Evolutionary conservation across 176 grass and related monocot species (phyloP), one percentile per base, ranked within the genome.

Genomic region (Cocos nucifera): DNA sequence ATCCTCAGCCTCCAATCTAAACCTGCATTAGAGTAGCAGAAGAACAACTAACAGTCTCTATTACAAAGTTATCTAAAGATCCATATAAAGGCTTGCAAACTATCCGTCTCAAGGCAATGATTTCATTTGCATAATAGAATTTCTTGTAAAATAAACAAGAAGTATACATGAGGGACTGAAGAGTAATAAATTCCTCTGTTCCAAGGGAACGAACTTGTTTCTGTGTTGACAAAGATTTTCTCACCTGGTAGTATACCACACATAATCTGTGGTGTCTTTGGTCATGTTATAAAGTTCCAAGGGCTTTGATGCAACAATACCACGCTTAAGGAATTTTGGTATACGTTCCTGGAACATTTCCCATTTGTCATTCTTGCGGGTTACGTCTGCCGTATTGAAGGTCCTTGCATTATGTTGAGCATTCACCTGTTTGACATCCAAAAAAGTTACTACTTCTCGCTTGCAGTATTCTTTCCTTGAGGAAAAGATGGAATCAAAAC

Each of bases 181-280:
- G 35, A 12, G 8, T 9, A 44, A 44, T 12, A 12, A 35, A 9
- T 6, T 35, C 7, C 32, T 35, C 6, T 35, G 8, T 35, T 35
- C 32, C 32, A 35, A 35, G 32, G 32, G 8, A 35, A 44, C 14
- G 30, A 58, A 17, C 17, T 59, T 18, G 17, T 58, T 76, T 28
- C 8, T 20, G 7, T 20, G 10, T 48, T 12, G 16, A 57, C 18
- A 52, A 39, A 4, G 22, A 59, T 22, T 30, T 51, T 35, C 5
- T 77, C 71, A 95, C 89, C 89, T 86, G 65, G 92, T 85, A 12
- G 78, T 85, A 70, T 88, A 97, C 92, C 92, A 91, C 12, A 84
- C 19, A 71, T 97, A 97, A 62, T 97, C 92, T 3, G 83, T 83
- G 67, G 63, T 88, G 70, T 97, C 87, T 66, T 85, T 97, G 57